Evolutionary conservation across 305 asterid species (phyloP).

Genomic region (Solanum hybrid): DNA sequence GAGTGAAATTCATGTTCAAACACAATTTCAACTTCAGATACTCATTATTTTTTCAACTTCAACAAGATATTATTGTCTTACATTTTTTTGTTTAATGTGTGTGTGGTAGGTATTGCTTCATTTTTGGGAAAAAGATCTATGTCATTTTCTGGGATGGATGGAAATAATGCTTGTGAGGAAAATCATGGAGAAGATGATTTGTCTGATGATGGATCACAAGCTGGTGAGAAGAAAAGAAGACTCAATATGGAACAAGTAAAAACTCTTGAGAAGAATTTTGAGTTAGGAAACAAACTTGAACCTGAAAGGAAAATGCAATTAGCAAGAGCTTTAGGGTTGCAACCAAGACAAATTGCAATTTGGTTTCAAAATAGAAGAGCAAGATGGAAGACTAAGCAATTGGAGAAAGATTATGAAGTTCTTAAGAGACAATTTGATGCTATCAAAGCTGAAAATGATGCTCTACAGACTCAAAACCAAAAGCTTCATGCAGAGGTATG

Average conservation of each 20-base stretch:
- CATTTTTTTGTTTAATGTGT: background rate
- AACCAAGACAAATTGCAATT: conserved; percentile 61
- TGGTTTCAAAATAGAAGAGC: conserved; percentile 75
- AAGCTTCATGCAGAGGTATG: conserved; percentile 54
- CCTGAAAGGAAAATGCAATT: conserved; percentile 66
- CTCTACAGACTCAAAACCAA: conserved; percentile 41
- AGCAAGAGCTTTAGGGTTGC: conserved; percentile 59
- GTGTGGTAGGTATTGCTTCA: conserved; percentile 30
- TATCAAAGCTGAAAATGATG: conserved; percentile 44
- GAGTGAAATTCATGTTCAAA: background rate
- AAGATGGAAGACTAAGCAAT: conserved; percentile 60
- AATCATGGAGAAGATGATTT: conserved; percentile 40
- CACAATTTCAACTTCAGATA: background rate
- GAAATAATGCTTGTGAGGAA: conserved; percentile 20
- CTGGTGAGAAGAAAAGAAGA: conserved; percentile 56
- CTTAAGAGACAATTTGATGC: conserved; percentile 52
- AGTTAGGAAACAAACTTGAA: conserved; percentile 55
- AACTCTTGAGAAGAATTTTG: conserved; percentile 49
- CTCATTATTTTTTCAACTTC: background rate
- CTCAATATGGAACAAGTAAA: conserved; percentile 55
- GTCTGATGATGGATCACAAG: conserved; percentile 47
- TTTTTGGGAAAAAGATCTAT: conserved; percentile 45
- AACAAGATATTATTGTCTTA: background rate
- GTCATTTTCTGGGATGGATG: conserved; percentile 32
- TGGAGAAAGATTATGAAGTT: conserved; percentile 53